These are phyloP conservation scores for Colletotrichum tamarilloi DNA, from an alignment of 2,329 filamentous ascomycete genomes.

Conservation along the genomic window DNA sequence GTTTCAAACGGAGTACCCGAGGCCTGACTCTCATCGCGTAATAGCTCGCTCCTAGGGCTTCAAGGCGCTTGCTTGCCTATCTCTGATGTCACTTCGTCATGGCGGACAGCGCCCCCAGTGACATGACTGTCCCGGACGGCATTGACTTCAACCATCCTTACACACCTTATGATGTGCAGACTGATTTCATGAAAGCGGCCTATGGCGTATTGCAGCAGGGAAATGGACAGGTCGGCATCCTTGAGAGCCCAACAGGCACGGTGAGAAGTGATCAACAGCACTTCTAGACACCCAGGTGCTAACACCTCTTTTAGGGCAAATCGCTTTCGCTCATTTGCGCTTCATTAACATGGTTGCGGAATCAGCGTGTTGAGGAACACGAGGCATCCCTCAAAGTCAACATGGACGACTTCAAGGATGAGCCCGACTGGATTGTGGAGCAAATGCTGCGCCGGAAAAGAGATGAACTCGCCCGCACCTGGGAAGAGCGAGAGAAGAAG, in stretches of 20 bases:
- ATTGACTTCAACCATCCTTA: conserved; percentile 87
- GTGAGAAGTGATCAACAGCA: conserved; percentile 47
- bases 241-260: conserved; percentile 93
- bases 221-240: conserved; percentile 83
- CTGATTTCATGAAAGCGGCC: conserved; percentile 86
- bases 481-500: conserved; percentile 79
- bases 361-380: conserved; percentile 74
- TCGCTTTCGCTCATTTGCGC: conserved; percentile 92
- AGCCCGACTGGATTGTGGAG: conserved; percentile 87
- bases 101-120: conserved; percentile 24
- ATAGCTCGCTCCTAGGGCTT: too few species aligned
- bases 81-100: not conserved
- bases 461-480: conserved; percentile 72
- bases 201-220: conserved; percentile 80
- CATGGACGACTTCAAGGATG: conserved; percentile 65
- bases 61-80: not conserved
- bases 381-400: conserved; percentile 62
- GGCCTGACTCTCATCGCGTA: too few species aligned
- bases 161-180: conserved; percentile 87
- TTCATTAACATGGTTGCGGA: conserved; percentile 89
- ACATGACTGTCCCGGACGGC: conserved; percentile 37
- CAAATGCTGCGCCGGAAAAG: conserved; percentile 77
- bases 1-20: not conserved
- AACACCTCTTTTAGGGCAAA: conserved; percentile 71
- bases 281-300: not conserved